Percentiles rank a stretch among this genome's conserved stretches.
Evolutionary conservation across 73 alveolate genomes (phyloP).

Genomic region (Paramecium bursaria): DNA sequence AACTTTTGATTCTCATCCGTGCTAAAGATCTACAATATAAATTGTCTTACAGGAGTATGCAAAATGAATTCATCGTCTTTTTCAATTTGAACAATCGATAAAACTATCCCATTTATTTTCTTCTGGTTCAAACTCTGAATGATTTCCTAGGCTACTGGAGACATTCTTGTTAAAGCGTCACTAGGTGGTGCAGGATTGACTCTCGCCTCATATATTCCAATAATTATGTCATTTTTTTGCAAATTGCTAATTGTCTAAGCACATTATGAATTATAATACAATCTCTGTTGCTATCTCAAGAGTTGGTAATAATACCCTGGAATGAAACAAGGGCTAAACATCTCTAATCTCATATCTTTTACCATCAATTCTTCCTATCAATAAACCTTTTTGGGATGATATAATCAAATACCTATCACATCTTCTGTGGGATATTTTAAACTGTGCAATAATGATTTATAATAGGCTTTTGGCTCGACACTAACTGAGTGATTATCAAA

Average conservation of each 20-base stretch:
- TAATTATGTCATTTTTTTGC: background rate
- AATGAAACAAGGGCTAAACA: conserved; percentile 43
- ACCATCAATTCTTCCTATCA: conserved; percentile 17
- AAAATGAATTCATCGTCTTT: background rate
- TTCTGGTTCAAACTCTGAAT: background rate
- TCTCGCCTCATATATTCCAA: conserved; percentile 59
- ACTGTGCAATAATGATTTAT: conserved; percentile 38
- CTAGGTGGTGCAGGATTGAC: background rate
- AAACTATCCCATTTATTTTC: background rate
- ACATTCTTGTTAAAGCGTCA: conserved; percentile 21
- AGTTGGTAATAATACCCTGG: conserved; percentile 18
- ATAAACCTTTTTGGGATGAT: background rate
- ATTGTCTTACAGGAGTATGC: background rate
- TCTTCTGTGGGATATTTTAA: conserved; percentile 52
- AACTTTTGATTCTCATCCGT: conserved; percentile 16
- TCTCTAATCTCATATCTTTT: background rate
- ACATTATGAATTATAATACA: background rate
- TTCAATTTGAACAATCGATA: conserved; percentile 21
- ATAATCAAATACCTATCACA: conserved; percentile 23
- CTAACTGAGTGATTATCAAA: no score
- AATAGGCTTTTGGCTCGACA: no score
- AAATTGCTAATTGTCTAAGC: conserved; percentile 25
- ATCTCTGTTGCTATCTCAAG: conserved; percentile 35
- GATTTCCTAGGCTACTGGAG: conserved; percentile 9
- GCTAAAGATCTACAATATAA: background rate